phyloP scores from a whole-genome alignment of 768 basidiomycete species.

The Lentinula detonsa region DNA sequence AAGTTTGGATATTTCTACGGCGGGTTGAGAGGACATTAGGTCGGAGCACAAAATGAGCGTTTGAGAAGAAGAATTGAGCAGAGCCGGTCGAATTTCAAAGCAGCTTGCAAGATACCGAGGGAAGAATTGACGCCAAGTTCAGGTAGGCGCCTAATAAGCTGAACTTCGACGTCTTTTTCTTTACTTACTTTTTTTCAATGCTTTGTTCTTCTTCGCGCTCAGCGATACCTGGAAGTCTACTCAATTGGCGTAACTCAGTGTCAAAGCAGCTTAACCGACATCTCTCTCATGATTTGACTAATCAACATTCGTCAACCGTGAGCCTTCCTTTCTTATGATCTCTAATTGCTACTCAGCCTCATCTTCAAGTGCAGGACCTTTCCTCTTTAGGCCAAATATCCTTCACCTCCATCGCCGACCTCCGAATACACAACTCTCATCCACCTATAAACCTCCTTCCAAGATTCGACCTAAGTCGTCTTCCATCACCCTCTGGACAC shows the following conservation, averaged over 20 bases:
- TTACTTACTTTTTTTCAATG: no score
- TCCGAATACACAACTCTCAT: not conserved
- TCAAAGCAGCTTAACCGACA: no score
- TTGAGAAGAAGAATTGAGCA: not conserved
- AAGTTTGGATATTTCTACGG: not conserved
- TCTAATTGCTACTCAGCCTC: not conserved
- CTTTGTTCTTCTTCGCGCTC: no score
- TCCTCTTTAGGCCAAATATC: not conserved
- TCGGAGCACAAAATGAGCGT: not conserved
- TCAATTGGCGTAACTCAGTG: no score
- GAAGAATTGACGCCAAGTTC: no score
- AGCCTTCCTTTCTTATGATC: not conserved
- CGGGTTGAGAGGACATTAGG: not conserved
- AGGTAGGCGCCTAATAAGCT: no score
- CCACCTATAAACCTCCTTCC: slow-evolving; percentile 5
- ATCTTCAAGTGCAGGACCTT: not conserved
- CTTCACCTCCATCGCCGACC: not conserved
- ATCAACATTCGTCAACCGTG: not conserved
- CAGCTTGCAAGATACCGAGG: no score
- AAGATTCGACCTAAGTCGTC: not conserved
- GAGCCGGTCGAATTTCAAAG: no score
- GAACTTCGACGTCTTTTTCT: no score
- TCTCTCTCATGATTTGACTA: no score
- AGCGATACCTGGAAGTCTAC: no score
- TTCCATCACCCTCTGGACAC: not conserved